phyloP scores from a whole-genome alignment of 371 early-diverging fungal genomes.

The Lichtheimia corymbifera region DNA sequence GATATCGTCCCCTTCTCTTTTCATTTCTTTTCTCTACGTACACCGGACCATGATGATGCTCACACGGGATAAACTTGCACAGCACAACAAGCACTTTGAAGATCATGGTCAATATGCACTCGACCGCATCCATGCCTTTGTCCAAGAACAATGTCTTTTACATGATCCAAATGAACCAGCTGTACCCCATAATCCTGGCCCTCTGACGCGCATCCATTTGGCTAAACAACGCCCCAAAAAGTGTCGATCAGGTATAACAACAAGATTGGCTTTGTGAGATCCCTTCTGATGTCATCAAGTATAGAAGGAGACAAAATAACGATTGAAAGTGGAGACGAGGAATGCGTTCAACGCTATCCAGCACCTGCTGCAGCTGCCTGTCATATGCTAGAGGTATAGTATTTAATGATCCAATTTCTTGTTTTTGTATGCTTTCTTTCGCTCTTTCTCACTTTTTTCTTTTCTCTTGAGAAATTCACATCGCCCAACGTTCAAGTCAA shows the following conservation, averaged over 20 bases:
- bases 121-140: slow-evolving; percentile 3
- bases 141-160: slow-evolving; percentile 1
- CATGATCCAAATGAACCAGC: no score
- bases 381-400: slow-evolving; percentile 21
- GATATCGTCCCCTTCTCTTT: background rate
- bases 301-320: background rate
- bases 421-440: background rate
- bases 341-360: background rate
- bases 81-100: slow-evolving; percentile 1
- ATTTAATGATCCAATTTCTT: background rate
- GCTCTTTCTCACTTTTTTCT: slow-evolving; percentile 3
- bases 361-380: slow-evolving; percentile 16
- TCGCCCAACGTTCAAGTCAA: slow-evolving; percentile 32
- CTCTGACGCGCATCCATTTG: background rate
- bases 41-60: background rate
- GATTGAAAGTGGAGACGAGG: background rate
- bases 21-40: background rate
- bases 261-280: background rate
- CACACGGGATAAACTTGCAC: background rate
- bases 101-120: background rate
- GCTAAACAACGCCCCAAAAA: background rate
- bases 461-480: slow-evolving; percentile 26
- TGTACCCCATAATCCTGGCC: no score
- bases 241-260: background rate
- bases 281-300: background rate